Evolutionary conservation across 1,284 basidiomycete genomes (phyloP), one percentile per base, ranked within the genome.

Genomic region (Athelia sp.): DNA sequence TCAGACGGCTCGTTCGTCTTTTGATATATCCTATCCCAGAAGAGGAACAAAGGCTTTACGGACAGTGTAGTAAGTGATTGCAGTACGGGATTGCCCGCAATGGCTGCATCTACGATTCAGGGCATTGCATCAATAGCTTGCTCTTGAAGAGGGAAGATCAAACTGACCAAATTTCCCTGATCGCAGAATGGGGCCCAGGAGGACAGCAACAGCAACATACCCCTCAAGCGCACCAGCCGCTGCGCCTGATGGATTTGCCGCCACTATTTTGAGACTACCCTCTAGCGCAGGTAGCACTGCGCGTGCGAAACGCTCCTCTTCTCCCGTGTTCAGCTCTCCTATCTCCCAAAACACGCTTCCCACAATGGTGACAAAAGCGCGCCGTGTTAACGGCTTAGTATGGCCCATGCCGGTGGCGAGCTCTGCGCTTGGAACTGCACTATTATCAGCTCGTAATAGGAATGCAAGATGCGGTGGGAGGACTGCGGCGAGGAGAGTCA

Each of bases 11-110:
- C 76, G 4, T 70, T 69, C 4, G 87, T 59, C 63, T 90, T 93
- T 50, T 84, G 79, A 61, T 93, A 93, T 0, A 90, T 82, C 65
- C 90, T 93, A 50, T 94, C 92, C 79, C 82, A 91, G 18, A 95
- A 61, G 35, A 97, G 63, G 69, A 96, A 96, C 1, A 87, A 87
- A 0, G 92, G 89, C 62, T 93, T 96, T 4, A 74, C 64, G 1
- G 74, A 63, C 1, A 70, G 71, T 8, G 73, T 60, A 6, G 65
- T 60, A 10, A 86, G 64, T 0, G 72, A 66, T 42, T 77, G 72
- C 10, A 81, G 56, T 1, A 65, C 67, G 17, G 74, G 45, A 60
- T 81, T 73, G 50, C 57, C 63, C 21, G 69, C 62, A 18, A 71
- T 59, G 11, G 62, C 34, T 26, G 60, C 59, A 35, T 55, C 67